These are phyloP conservation scores for Scutellaria barbata DNA, from an alignment of 257 asterid species.

Conservation along the genomic window DNA sequence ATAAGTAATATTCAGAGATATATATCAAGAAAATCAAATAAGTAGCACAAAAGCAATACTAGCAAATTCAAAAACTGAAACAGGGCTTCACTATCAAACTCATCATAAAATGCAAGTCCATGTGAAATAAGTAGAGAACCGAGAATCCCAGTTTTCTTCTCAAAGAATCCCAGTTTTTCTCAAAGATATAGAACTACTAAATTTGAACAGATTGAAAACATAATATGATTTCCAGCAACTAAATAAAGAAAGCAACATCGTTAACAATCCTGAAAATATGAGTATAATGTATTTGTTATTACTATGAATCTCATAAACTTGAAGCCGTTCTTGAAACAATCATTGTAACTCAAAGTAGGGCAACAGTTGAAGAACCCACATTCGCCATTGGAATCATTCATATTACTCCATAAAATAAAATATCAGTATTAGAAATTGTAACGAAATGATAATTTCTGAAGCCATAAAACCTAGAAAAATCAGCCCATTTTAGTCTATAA, in stretches of 20 bases:
- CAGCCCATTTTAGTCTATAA: not conserved
- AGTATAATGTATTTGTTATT: not conserved
- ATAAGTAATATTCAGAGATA: not conserved
- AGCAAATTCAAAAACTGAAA: not conserved
- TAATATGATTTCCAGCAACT: not conserved
- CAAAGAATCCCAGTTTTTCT: too few relatives aligned
- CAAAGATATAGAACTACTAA: not conserved
- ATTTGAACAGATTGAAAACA: not conserved
- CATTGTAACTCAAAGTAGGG: not conserved
- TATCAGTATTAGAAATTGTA: not conserved
- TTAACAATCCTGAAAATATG: not conserved
- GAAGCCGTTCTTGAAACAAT: not conserved
- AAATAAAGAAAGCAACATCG: not conserved
- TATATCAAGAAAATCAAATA: not conserved
- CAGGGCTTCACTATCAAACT: not conserved
- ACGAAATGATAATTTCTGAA: not conserved
- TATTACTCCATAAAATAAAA: not conserved
- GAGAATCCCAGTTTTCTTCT: not conserved
- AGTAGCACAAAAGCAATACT: not conserved
- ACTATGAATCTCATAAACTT: not conserved
- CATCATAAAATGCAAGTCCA: not conserved
- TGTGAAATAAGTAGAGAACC: not conserved
- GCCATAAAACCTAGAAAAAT: not conserved
- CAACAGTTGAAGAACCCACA: not conserved
- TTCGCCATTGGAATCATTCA: not conserved